Conservation (phyloP, 176 grass and related monocot genomes). For the Oryza meyeriana region DNA sequence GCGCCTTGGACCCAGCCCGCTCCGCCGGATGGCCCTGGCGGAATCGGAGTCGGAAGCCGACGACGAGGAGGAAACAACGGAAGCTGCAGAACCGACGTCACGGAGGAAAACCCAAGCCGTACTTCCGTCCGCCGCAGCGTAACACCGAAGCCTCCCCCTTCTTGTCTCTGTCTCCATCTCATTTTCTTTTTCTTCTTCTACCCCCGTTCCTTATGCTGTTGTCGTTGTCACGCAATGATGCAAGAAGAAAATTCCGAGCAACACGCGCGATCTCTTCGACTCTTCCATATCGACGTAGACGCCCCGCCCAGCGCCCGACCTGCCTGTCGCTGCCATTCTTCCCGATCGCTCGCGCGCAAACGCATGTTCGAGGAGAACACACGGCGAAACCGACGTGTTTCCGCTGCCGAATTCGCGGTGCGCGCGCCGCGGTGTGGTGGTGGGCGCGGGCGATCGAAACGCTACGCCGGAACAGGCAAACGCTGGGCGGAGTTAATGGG, state of each 20-base stretch:
- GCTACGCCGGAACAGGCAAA: not conserved
- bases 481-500: not conserved
- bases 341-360: too few species aligned
- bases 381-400: not conserved
- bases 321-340: not conserved
- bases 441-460: not conserved
- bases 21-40: conserved; percentile 65
- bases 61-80: not conserved
- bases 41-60: conserved; percentile 43
- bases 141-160: not conserved
- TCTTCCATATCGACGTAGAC: not conserved
- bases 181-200: not conserved
- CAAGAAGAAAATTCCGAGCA: conserved; percentile 18
- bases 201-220: not conserved
- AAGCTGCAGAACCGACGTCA: not conserved
- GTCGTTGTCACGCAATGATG: conserved; percentile 24
- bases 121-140: not conserved
- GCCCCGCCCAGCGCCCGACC: not conserved
- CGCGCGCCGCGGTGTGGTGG: not conserved
- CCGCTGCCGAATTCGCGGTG: not conserved
- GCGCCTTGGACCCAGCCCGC: conserved; percentile 75
- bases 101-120: not conserved
- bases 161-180: not conserved
- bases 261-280: not conserved
- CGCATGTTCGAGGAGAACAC: not conserved